phyloP scores from a whole-genome alignment of 805 yeast species.

The Candida manassasensis region DNA sequence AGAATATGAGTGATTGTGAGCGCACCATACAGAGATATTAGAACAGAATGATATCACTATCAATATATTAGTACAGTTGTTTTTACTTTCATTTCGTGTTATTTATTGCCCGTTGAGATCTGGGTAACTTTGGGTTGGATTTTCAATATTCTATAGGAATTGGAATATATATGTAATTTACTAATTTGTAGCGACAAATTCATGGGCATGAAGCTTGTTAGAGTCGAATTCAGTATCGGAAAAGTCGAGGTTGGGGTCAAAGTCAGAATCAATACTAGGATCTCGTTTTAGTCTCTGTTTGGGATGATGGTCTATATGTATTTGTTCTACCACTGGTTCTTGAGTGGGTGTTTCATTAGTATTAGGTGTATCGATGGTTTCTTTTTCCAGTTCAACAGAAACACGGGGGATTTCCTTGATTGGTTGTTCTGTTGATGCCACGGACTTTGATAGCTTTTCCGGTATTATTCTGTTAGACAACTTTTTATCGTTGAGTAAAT shows the following conservation, averaged over 20 bases:
- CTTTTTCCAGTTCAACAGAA: not conserved
- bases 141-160: conserved; percentile 1
- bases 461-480: not conserved
- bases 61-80: conserved; percentile 5
- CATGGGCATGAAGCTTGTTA: conserved; percentile 8
- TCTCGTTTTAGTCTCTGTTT: conserved; percentile 10
- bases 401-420: not conserved
- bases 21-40: not conserved
- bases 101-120: conserved; percentile 3
- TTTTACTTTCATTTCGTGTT: conserved; percentile 4
- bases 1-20: not conserved
- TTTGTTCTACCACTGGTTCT: not conserved
- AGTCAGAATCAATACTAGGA: conserved; percentile 20
- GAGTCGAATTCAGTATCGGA: conserved; percentile 15
- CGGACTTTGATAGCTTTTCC: not conserved
- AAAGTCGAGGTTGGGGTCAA: conserved; percentile 22
- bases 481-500: conserved; percentile 11
- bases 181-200: conserved; percentile 6
- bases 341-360: not conserved
- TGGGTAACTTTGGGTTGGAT: conserved; percentile 2
- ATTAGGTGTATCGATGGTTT: not conserved
- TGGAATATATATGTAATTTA: conserved; percentile 1
- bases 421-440: not conserved
- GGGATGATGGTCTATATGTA: not conserved
- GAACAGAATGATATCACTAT: conserved; percentile 2